phyloP scores from a whole-genome alignment of 1,139 yeast species.

The Saccharomycopsis hybrid region DNA sequence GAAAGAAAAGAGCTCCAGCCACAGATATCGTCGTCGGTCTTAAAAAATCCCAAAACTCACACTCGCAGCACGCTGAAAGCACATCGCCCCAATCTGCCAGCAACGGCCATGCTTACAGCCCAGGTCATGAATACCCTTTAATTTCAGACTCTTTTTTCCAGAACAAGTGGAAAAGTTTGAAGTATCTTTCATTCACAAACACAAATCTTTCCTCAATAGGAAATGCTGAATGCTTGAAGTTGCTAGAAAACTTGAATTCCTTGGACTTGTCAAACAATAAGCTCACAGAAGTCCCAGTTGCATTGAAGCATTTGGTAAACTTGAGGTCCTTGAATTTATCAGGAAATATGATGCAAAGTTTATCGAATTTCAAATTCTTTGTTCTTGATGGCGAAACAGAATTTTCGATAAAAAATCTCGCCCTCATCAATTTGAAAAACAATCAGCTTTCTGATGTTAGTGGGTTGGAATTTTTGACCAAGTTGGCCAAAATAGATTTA shows the following conservation, averaged over 20 bases:
- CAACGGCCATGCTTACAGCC: neutral
- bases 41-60: neutral
- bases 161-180: slow-evolving; percentile 46
- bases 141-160: slow-evolving; percentile 7
- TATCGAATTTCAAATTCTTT: slow-evolving; percentile 17
- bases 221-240: slow-evolving; percentile 41
- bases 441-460: slow-evolving; percentile 41
- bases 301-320: slow-evolving; percentile 42
- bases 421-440: slow-evolving; percentile 49
- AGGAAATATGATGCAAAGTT: slow-evolving; percentile 41
- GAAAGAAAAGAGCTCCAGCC: slow-evolving; percentile 14
- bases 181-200: slow-evolving; percentile 52
- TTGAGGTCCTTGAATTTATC: slow-evolving; percentile 52
- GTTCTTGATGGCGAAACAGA: slow-evolving; percentile 3
- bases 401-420: slow-evolving; percentile 25
- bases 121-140: neutral
- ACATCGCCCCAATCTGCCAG: neutral
- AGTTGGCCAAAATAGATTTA: slow-evolving; percentile 50
- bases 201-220: slow-evolving; percentile 42
- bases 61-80: too few species aligned
- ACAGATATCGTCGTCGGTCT: neutral
- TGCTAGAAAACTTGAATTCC: slow-evolving; percentile 45
- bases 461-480: slow-evolving; percentile 42
- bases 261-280: slow-evolving; percentile 52
- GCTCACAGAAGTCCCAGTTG: slow-evolving; percentile 46